These are phyloP conservation scores for Solanum etuberosum DNA, from an alignment of 257 asterid genomes.

Conservation along the genomic window DNA sequence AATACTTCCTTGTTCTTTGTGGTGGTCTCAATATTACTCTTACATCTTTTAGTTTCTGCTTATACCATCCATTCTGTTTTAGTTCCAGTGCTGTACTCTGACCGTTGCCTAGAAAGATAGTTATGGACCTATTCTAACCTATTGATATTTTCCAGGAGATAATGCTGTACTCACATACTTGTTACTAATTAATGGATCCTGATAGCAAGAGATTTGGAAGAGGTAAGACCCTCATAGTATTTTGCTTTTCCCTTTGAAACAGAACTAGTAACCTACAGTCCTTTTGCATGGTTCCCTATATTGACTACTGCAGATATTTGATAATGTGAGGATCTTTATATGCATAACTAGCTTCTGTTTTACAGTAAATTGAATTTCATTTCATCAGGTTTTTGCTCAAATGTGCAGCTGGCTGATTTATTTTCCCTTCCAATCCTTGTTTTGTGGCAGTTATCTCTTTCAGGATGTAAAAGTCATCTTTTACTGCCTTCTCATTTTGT, in stretches of 20 bases:
- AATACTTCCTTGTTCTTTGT: not conserved
- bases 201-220: conserved; percentile 86
- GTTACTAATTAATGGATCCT: conserved; percentile 78
- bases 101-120: not conserved
- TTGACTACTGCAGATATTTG: not conserved
- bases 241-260: not conserved
- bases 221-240: conserved; percentile 33
- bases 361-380: not conserved
- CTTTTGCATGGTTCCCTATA: not conserved
- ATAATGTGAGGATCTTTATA: not conserved
- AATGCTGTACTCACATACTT: conserved; percentile 33
- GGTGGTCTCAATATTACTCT: not conserved
- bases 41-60: not conserved
- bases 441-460: not conserved
- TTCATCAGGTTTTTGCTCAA: not conserved
- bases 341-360: not conserved
- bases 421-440: not conserved
- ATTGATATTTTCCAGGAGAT: conserved; percentile 23
- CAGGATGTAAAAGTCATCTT: not conserved
- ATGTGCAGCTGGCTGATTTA: not conserved
- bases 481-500: not conserved
- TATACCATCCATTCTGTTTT: not conserved
- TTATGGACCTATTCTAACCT: not conserved
- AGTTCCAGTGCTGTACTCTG: not conserved
- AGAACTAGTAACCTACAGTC: not conserved